Base-by-base conservation (phyloP, 495 filamentous ascomycete genomes). In the Lepidopterella palustris region DNA sequence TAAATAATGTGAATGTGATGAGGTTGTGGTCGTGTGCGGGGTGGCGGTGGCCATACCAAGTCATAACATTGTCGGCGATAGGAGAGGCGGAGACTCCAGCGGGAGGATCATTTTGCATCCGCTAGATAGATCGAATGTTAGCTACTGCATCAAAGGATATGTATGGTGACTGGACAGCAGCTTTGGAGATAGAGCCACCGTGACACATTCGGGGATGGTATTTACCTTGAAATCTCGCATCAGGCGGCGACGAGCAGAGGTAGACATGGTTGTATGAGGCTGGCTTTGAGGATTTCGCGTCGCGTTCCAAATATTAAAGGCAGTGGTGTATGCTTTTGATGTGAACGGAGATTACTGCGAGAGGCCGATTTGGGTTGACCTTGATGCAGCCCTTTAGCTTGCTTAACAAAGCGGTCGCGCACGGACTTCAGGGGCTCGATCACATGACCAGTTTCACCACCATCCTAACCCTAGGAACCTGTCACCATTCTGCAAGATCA, bases 101-200 rank as follows among this genome's bases (percentile, higher is more conserved):
- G 6, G 93, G 93, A 68, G 93, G 93, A 71, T 98, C 93, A 59
- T 92, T 97, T 79, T 98, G 93, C 95, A 98, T 98, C 72, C 93
- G 90, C 93, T 97, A 69, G 39, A 42, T 8, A 35, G 2, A 45
- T 18, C 6, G 49, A 20, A 5, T 54, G 58, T 69, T 68, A 71
- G 66, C 62, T 57, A 51, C 57, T 59, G 42, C 21, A 11, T 40
- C 2, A 5, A 40, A 54, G 20, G n/a, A n/a, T 21, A 29, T 59
- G 15, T 10, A 26, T 23, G 29, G 48, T 50, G 29, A 55, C 47
- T 61, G 60, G 55, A 45, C 21, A 50, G 51, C 18, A n/a, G 40
- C 6, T 53, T 18, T 45, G 55, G 27, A 47, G 29, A 31, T 20
- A 53, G 45, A 25, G 47, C 53, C 27, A 25, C 20, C 35, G 15